Evolutionary conservation across 2,329 filamentous ascomycete genomes (phyloP), one percentile per base, ranked within the genome.

Genomic region (Grosmannia huntii): DNA sequence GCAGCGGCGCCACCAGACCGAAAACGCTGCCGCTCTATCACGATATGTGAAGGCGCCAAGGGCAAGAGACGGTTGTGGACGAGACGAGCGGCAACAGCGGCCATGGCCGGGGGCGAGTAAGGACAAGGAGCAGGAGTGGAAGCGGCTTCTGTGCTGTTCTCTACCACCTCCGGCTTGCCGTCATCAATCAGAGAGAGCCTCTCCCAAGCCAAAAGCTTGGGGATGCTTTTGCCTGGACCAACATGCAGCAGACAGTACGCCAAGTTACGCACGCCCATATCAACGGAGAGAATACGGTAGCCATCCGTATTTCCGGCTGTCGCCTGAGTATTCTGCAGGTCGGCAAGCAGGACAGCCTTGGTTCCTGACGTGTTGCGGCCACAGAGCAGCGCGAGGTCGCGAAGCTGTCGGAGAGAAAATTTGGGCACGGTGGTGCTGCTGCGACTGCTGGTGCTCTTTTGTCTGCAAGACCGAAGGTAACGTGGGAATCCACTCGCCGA

Each of bases 181-280:
- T 36, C 33, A 41, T 58, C 60, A 9, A 66, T 50, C 66, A 68
- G 9, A 5, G 36, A 33, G 16, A 66, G 56, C 1, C 65, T 63
- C 51, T 67, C 61, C 66, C 66, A 68, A 9, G 66, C 57, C 56
- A 64, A 53, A 57, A 66, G 56, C n/a, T 61, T 61, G 41, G 66
- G 55, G 19, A 38, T 44, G 0, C 48, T n/a, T 9, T 53, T 12
- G 3, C 12, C 27, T 1, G 7, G 28, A 2, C 53, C 33, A 9
- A 61, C 59, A 2, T 50, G 65, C 25, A 88, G 69, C 61, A 89
- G 76, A 62, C 86, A 87, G 67, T 83, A 89, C 1, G 88, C 89
- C 4, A 95, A 74, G 68, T 95, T 95, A 50, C 82, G 83, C 63
- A 95, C 87, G 4, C 89, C 89, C 82, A 94, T 86, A 68, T 95